Percentiles rank a stretch among this genome's conserved stretches.
Conservation (phyloP, 345 rosid genomes). For the Salix dunnii region DNA sequence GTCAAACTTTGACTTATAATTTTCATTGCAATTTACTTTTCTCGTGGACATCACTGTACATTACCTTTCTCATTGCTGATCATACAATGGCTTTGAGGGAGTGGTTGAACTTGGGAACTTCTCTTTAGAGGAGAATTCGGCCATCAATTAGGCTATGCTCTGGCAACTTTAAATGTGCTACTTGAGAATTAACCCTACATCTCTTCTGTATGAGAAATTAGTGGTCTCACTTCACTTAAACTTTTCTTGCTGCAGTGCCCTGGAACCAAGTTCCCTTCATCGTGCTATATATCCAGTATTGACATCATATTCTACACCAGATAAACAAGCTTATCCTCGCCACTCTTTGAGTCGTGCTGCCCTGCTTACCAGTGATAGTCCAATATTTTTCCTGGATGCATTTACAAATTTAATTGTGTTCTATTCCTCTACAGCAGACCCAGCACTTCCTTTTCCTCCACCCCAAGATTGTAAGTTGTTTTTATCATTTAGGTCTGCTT, state of each 20-base stretch:
- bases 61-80: neutral
- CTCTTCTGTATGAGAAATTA: neutral
- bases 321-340: conserved; percentile 83
- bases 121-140: neutral
- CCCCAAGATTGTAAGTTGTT: conserved; percentile 84
- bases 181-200: neutral
- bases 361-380: conserved; percentile 87
- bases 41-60: neutral
- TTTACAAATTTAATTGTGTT: conserved; percentile 81
- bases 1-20: neutral
- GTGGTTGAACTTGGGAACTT: neutral
- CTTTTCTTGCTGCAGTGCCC: conserved; percentile 48
- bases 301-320: conserved; percentile 73
- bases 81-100: neutral
- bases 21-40: neutral
- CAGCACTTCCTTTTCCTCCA: conserved; percentile 83
- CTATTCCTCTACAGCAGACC: conserved; percentile 87
- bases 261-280: conserved; percentile 89
- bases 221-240: neutral
- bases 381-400: conserved; percentile 93
- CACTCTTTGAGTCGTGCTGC: conserved; percentile 92
- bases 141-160: neutral
- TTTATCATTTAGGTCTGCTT: neutral
- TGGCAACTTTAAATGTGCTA: neutral
- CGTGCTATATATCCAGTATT: conserved; percentile 80